Base-by-base conservation (phyloP, 805 yeast genomes). In the Yamadazyma tumulicola region DNA sequence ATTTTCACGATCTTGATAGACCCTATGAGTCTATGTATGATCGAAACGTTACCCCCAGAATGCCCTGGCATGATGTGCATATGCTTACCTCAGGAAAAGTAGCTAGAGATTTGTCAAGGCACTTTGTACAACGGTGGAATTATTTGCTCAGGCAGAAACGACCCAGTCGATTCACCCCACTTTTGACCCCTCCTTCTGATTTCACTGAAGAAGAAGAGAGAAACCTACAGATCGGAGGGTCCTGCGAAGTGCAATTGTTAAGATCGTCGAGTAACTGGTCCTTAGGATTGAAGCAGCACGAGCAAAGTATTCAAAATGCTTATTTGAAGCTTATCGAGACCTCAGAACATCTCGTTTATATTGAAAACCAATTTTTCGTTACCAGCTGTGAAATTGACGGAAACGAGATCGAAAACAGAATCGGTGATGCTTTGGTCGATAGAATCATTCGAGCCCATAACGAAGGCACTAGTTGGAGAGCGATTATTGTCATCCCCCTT, bases 51-150 rank as follows among this genome's bases (percentile, higher is more conserved):
- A 72, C 76, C 14, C 97, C 98, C 2, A 75, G 99, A 49, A 93
- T 93, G 99, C 98, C 98, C 7, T 93, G 98, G 99, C 99, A 93
- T 59, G 99, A 93, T 70, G 86, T 93, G 24, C 97, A 93, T 47
- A 93, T 89, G 95, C 79, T 88, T 63, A 79, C 94, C 1, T 77
- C 89, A 2, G 99, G 99, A 10, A 94, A 89, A 51, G 79, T 89
- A 3, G 98, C 97, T 0, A 73, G 97, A 40, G 99, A 93, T 57
- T 60, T 91, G 34, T 75, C 95, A 0, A 75, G 98, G 38, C 97
- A 93, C 57, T 93, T 94, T 60, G 94, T 88, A 10, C 98, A 93
- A 64, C 75, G 99, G 49, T 93, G 98, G 98, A 93, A 93, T 55
- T 93, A 86, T 53, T 67, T 93, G 25, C 59, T 94, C 33, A 76